These are phyloP conservation scores for Chrysopogon serrulatus DNA, from an alignment of 176 grass and related monocot genomes.

Conservation along the genomic window DNA sequence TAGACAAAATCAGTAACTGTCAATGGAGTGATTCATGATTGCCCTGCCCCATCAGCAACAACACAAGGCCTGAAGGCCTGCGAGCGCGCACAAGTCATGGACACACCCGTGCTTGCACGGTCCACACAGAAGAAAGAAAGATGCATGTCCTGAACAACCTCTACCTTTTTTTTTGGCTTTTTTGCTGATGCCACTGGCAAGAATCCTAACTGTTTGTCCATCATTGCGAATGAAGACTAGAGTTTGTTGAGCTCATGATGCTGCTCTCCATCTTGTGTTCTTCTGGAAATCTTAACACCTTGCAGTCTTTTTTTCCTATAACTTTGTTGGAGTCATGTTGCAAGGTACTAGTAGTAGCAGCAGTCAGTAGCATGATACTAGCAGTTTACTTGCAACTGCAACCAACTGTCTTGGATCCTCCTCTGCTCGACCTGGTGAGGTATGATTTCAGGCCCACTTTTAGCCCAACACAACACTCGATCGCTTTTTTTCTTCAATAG, in stretches of 20 bases:
- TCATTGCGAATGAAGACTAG: conserved; percentile 21
- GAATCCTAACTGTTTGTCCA: conserved; percentile 7
- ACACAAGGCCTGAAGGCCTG: neutral
- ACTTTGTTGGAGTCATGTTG: neutral
- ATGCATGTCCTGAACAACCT: no score
- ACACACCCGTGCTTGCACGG: conserved; percentile 15
- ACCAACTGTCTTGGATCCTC: neutral
- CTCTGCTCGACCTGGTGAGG: neutral
- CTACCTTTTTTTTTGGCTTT: no score
- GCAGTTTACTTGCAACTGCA: neutral
- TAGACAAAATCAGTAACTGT: conserved; percentile 13
- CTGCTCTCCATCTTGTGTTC: neutral
- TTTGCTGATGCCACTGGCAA: neutral
- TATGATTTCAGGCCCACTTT: neutral
- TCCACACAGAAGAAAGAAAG: no score
- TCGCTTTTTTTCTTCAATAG: neutral
- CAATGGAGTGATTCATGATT: conserved; percentile 18
- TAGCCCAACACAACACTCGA: neutral
- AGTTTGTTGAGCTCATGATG: conserved; percentile 2
- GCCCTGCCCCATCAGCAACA: neutral
- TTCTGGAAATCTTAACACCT: neutral
- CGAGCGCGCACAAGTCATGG: neutral
- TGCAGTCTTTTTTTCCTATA: neutral
- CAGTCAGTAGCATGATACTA: neutral
- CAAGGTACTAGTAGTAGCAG: neutral